phyloP scores from a whole-genome alignment of 179 eudicot genomes.

The Carnegiea gigantea region DNA sequence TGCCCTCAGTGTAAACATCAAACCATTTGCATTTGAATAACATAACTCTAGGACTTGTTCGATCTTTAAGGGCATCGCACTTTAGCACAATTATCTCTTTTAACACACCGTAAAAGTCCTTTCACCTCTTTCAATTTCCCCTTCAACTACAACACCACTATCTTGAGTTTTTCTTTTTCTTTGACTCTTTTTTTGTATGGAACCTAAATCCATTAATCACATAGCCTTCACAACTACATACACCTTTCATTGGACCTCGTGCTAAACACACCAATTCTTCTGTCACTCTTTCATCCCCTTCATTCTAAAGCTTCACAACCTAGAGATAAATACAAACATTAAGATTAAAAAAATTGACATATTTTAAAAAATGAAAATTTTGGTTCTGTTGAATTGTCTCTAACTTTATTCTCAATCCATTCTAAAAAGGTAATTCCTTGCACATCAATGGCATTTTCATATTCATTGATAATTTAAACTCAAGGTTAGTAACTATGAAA shows the following conservation, averaged over 20 bases:
- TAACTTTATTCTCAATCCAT: not conserved
- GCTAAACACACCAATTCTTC: not conserved
- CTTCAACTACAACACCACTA: not conserved
- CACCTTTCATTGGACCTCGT: too few relatives aligned
- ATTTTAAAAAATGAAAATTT: too few relatives aligned
- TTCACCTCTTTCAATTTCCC: not conserved
- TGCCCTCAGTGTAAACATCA: not conserved
- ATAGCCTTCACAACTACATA: too few relatives aligned
- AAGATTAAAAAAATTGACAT: too few relatives aligned
- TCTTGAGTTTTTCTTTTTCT: not conserved
- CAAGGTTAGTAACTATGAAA: too few relatives aligned
- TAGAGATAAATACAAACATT: too few relatives aligned
- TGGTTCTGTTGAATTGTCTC: not conserved
- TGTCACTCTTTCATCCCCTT: not conserved
- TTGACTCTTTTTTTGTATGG: constrained; percentile 1
- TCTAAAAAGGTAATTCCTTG: too few relatives aligned
- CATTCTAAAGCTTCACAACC: not conserved
- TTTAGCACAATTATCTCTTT: not conserved
- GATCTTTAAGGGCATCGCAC: not conserved
- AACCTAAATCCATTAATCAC: too few relatives aligned
- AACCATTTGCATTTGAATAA: not conserved
- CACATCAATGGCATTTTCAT: too few relatives aligned
- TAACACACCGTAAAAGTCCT: not conserved
- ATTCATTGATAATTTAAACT: too few relatives aligned
- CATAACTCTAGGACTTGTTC: not conserved